Evolutionary conservation across 192 early-diverging fungal genomes (phyloP).

Genomic region (Coemansia umbellata): DNA sequence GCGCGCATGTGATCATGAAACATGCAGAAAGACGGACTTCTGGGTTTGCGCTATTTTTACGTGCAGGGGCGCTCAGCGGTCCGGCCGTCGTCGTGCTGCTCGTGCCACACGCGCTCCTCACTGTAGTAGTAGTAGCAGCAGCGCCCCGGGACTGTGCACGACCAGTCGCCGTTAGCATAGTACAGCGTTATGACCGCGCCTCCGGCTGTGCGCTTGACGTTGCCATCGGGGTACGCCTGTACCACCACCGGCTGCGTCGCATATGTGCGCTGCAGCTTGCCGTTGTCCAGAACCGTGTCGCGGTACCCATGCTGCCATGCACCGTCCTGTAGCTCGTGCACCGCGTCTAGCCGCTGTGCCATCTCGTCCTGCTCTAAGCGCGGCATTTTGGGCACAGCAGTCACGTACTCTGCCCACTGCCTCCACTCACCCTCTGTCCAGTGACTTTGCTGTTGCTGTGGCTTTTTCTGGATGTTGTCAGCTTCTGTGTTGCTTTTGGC

Average conservation of each 20-base stretch:
- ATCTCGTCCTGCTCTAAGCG: slow-evolving; percentile 1
- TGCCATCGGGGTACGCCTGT: slow-evolving; percentile 40
- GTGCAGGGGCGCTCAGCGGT: not conserved
- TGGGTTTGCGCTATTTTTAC: not conserved
- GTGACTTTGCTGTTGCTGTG: not conserved
- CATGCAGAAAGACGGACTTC: not conserved
- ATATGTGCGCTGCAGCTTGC: slow-evolving; percentile 40
- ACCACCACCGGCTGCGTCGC: slow-evolving; percentile 9
- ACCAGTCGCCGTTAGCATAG: slow-evolving; percentile 47
- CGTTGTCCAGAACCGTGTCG: slow-evolving; percentile 10
- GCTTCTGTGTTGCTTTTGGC: not conserved
- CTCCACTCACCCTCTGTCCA: slow-evolving; percentile 32
- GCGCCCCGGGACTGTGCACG: slow-evolving; percentile 8
- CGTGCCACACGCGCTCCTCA: slow-evolving; percentile 39
- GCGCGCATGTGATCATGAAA: not conserved
- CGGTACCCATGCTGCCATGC: slow-evolving; percentile 36
- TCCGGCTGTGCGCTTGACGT: slow-evolving; percentile 30
- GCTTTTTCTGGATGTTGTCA: not conserved
- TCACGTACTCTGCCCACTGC: slow-evolving; percentile 17
- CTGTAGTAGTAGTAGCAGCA: slow-evolving; percentile 31
- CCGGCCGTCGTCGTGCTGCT: slow-evolving; percentile 7
- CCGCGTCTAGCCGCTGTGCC: slow-evolving; percentile 25
- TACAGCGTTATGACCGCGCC: slow-evolving; percentile 27
- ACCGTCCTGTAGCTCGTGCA: slow-evolving; percentile 17
- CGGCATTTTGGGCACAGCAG: no score